Conservation (phyloP, 2,329 filamentous ascomycete species). For the Raffaelea arxii region DNA sequence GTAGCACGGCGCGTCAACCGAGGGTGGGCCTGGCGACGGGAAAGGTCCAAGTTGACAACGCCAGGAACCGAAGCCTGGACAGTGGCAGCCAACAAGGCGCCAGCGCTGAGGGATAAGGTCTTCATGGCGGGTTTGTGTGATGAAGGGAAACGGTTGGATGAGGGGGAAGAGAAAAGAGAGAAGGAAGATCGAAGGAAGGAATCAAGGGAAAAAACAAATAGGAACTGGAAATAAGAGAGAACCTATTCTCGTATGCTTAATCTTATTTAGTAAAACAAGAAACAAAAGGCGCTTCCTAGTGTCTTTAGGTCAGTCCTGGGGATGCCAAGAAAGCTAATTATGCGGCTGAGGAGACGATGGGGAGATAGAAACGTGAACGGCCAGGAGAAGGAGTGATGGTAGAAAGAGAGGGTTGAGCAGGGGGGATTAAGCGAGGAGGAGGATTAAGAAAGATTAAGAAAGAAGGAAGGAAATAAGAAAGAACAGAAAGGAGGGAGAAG, state of each 20-base stretch:
- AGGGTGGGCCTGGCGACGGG: slow-evolving; percentile 22
- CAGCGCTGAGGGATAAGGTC: slow-evolving; percentile 11
- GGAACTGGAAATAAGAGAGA: no score
- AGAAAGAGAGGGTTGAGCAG: no score
- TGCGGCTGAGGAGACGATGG: no score
- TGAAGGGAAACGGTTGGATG: no score
- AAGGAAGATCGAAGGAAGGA: neutral
- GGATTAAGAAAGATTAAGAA: neutral
- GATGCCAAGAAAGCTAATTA: no score
- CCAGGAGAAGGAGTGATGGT: no score
- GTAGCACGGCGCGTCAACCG: slow-evolving; percentile 27
- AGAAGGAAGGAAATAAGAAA: neutral
- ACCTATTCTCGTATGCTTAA: no score
- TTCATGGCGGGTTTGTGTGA: no score
- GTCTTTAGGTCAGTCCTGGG: no score
- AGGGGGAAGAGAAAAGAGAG: neutral
- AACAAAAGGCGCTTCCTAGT: no score
- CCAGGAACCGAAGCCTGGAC: slow-evolving; percentile 14
- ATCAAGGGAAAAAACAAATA: no score
- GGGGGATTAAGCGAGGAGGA: neutral
- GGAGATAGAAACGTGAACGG: neutral
- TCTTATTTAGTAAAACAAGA: no score
- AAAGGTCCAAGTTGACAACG: slow-evolving; percentile 39
- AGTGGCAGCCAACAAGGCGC: slow-evolving; percentile 15
- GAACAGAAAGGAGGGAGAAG: neutral